Evolutionary conservation across 805 yeast species (phyloP), one percentile per base, ranked within the genome.

Genomic region (Candida gorgasii): DNA sequence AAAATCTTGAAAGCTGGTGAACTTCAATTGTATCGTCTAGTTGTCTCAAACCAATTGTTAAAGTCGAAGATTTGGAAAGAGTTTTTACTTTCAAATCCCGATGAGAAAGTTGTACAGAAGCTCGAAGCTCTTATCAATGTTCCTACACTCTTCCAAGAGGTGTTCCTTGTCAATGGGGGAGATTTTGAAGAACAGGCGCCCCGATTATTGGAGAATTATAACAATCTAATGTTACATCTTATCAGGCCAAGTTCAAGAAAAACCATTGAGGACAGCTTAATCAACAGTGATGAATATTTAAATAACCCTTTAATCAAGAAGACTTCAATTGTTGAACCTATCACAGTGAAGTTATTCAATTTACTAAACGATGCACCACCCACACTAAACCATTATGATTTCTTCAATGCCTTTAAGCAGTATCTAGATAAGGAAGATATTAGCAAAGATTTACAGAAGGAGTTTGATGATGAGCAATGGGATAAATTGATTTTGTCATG

Each of bases 361-460:
- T 69, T 87, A 12, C 84, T 83, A 58, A 77, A 93, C 45, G 97
- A 89, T 52, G 90, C 96, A 0, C 85, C 86, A 17, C 70, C 81
- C 2, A 65, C 73, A 22, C 73, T 86, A 47, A 86, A 86, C 54
- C 72, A 84, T 40, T 82, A 71, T 61, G 95, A 86, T 51, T 81
- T 80, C 50, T 86, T 72, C 53, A 58, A 66, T 17, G 82, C 86
- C 0, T 85, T 85, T 62, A 77, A 71, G 53, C 77, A 72, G 44
- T 64, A 79, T 0, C 50, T 82, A 22, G 55, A 54, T 31, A 57
- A 57, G 44, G 46, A 44, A 5, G 57, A 57, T 19, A 44, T 68
- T 5, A 30, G 56, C 5, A 34, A 46, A 8, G 59, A 55, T 13
- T 27, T 59, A 8, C 37, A 27, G 11, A 5, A 20, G 9, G 26